These are phyloP conservation scores for Stachybotrys echinatus DNA, from an alignment of 2,329 filamentous ascomycete species.

Conservation along the genomic window DNA sequence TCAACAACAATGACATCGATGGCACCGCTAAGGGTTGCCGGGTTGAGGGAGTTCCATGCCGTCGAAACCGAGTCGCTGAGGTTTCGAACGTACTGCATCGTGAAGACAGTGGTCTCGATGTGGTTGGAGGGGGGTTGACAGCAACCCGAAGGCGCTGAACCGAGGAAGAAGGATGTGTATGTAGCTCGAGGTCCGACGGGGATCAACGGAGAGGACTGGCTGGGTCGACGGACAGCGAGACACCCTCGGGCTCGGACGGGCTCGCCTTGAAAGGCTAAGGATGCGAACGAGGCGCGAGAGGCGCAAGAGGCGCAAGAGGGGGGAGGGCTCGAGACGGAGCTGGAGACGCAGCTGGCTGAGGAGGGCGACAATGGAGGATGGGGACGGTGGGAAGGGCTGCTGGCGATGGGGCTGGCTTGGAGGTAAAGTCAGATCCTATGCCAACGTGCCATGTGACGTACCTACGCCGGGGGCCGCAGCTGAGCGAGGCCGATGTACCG, in stretches of 20 bases:
- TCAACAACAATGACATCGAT: conserved; percentile 99
- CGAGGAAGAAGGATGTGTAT: background rate
- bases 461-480: too few relatives aligned
- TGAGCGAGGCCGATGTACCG: too few relatives aligned
- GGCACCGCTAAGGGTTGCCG: conserved; percentile 90
- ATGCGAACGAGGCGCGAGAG: background rate
- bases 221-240: background rate
- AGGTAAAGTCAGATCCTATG: too few relatives aligned
- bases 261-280: background rate
- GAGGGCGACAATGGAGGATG: too few relatives aligned
- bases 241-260: too few relatives aligned
- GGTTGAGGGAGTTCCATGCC: conserved; percentile 99
- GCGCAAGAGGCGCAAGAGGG: background rate
- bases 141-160: conserved; percentile 6
- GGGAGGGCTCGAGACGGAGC: too few relatives aligned
- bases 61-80: conserved; percentile 94
- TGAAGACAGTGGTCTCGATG: conserved; percentile 17
- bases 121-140: conserved; percentile 7
- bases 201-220: background rate
- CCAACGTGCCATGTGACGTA: too few relatives aligned
- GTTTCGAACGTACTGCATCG: conserved; percentile 97
- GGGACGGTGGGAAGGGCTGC: too few relatives aligned
- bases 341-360: too few relatives aligned
- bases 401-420: too few relatives aligned
- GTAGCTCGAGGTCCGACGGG: background rate